Percentiles rank a stretch among this genome's conserved stretches.
These are phyloP conservation scores for Didymella arachidicola DNA, from an alignment of 2,329 filamentous ascomycete genomes.

Conservation along the genomic window DNA sequence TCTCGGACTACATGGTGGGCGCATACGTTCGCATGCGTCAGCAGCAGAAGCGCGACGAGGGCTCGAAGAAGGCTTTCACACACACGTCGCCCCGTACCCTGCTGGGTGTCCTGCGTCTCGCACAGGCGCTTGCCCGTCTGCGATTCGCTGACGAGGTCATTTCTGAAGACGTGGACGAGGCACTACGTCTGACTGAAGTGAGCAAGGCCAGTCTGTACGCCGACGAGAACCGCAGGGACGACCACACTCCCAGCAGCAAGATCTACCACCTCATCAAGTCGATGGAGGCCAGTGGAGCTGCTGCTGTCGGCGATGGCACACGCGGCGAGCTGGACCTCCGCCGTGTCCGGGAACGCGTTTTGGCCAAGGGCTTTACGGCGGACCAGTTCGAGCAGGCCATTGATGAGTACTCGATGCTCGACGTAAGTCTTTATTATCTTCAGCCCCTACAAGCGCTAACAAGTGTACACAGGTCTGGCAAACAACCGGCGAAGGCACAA, in stretches of 20 bases:
- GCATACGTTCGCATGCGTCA: slow-evolving; percentile 96
- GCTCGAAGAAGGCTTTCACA: slow-evolving; percentile 88
- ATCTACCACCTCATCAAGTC: slow-evolving; percentile 95
- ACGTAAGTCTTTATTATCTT: slow-evolving; percentile 70
- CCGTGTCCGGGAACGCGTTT: slow-evolving; percentile 86
- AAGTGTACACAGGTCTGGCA: slow-evolving; percentile 58
- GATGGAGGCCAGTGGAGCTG: slow-evolving; percentile 84
- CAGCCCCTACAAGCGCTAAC: slow-evolving; percentile 39
- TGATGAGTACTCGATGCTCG: slow-evolving; percentile 85
- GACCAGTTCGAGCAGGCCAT: slow-evolving; percentile 88
- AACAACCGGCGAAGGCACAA: slow-evolving; percentile 62
- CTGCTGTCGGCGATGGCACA: slow-evolving; percentile 76
- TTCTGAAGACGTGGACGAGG: slow-evolving; percentile 94
- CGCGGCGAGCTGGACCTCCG: slow-evolving; percentile 82
- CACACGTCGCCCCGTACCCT: slow-evolving; percentile 95
- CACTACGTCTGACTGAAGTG: slow-evolving; percentile 86
- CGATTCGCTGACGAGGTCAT: slow-evolving; percentile 86
- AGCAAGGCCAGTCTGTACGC: slow-evolving; percentile 89
- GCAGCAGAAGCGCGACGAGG: slow-evolving; percentile 89
- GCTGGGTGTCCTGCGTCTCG: slow-evolving; percentile 88
- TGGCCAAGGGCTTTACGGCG: slow-evolving; percentile 95
- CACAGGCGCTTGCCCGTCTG: slow-evolving; percentile 90
- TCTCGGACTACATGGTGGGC: slow-evolving; percentile 96
- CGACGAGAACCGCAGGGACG: slow-evolving; percentile 66
- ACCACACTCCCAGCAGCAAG: slow-evolving; percentile 82